Evolutionary conservation across 164 flowering plant species (phyloP).

Genomic region (Houttuynia cordata): DNA sequence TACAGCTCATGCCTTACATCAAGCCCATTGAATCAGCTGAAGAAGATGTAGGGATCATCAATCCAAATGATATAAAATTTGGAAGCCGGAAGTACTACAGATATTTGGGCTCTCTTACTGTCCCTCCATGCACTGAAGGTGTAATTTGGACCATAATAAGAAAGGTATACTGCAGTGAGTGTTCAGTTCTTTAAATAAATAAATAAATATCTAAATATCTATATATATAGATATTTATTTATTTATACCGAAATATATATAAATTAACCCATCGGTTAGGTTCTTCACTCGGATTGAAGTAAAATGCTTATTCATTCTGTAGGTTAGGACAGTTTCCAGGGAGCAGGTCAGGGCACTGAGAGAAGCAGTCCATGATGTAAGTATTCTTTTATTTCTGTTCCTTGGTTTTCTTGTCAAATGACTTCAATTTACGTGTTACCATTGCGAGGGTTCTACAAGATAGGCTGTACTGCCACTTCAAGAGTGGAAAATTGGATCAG

Average conservation of each 20-base stretch:
- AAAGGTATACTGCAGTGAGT: constrained; percentile 23
- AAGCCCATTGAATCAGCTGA: constrained; percentile 6
- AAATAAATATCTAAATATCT: too few species aligned
- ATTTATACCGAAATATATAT: neutral
- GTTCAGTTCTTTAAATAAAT: neutral
- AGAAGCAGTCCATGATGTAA: constrained; percentile 14
- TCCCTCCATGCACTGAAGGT: constrained; percentile 75
- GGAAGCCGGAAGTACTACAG: constrained; percentile 48
- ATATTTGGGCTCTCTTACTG: constrained; percentile 66
- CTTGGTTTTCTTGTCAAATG: neutral
- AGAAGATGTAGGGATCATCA: constrained; percentile 28
- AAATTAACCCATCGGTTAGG: neutral
- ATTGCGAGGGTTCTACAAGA: neutral
- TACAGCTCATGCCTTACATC: constrained; percentile 1
- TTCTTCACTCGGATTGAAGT: neutral
- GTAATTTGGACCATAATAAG: constrained; percentile 49
- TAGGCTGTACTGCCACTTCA: neutral
- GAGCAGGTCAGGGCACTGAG: constrained; percentile 46
- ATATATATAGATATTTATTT: neutral
- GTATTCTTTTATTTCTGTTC: neutral
- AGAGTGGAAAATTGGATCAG: too few species aligned
- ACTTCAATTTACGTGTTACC: neutral
- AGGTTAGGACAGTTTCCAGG: constrained; percentile 61
- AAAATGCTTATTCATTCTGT: neutral
- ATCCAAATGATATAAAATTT: constrained; percentile 44